These are phyloP conservation scores for Candida silvatica DNA, from an alignment of 805 yeast species.

Conservation along the genomic window DNA sequence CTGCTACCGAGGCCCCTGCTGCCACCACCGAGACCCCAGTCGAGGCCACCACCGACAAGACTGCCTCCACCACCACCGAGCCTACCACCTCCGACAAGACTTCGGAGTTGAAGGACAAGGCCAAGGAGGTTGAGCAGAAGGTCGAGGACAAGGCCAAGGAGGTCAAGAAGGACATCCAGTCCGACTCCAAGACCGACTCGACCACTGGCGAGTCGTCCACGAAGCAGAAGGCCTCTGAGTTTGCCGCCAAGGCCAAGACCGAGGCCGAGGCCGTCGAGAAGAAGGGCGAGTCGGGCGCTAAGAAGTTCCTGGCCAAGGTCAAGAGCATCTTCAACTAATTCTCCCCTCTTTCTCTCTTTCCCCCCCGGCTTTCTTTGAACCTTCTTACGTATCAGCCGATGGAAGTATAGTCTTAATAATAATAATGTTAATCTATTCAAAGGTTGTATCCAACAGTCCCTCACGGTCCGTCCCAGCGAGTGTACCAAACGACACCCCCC, in stretches of 20 bases:
- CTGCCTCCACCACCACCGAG: too few species aligned
- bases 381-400: too few species aligned
- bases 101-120: neutral
- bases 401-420: too few species aligned
- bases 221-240: slow-evolving; percentile 14
- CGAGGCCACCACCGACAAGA: too few species aligned
- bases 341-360: neutral
- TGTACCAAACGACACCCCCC: too few species aligned
- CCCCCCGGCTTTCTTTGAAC: slow-evolving; percentile 1
- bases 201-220: slow-evolving; percentile 22
- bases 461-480: too few species aligned
- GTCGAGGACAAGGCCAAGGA: neutral
- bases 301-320: slow-evolving; percentile 22
- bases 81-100: neutral
- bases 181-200: slow-evolving; percentile 6
- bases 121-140: slow-evolving; percentile 8
- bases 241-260: slow-evolving; percentile 1
- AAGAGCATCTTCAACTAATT: slow-evolving; percentile 15
- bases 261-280: slow-evolving; percentile 5
- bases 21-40: slow-evolving; percentile 13
- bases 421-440: too few species aligned
- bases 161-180: slow-evolving; percentile 2
- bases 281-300: slow-evolving; percentile 9
- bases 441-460: too few species aligned
- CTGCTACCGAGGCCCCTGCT: slow-evolving; percentile 6